A percentile compares a stretch with the other conserved stretches of the same genome.
phyloP scores from a whole-genome alignment of 2,329 filamentous ascomycete species.

The Pyrenophora seminiperda region DNA sequence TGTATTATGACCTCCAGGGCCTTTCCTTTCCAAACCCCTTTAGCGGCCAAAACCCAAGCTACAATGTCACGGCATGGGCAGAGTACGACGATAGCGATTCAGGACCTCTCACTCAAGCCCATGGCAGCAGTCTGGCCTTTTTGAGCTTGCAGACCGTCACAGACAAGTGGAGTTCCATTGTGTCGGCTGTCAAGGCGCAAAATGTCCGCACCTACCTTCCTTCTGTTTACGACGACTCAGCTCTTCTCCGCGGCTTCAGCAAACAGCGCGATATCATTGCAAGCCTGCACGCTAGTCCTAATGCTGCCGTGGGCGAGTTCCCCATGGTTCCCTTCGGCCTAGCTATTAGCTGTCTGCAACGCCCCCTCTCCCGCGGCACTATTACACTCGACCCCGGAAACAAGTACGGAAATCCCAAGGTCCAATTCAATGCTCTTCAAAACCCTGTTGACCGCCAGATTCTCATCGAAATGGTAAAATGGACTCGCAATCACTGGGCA shows the following conservation, averaged over 20 bases:
- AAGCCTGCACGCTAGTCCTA: constrained; percentile 19
- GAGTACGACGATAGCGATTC: constrained; percentile 34
- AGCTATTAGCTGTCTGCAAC: constrained; percentile 27
- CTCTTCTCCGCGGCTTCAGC: constrained; percentile 26
- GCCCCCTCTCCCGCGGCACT: constrained; percentile 43
- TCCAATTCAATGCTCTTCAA: constrained; percentile 42
- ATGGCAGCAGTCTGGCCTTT: constrained; percentile 31
- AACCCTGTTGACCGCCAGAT: constrained; percentile 48
- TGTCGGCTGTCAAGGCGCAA: constrained; percentile 25
- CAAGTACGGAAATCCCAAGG: constrained; percentile 37
- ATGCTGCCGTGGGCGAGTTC: constrained; percentile 43
- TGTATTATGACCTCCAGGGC: constrained; percentile 30
- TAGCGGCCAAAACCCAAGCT: constrained; percentile 29
- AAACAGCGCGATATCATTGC: constrained; percentile 36
- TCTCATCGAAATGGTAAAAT: constrained; percentile 43
- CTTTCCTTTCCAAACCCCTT: constrained; percentile 26
- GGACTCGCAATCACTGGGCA: constrained; percentile 44
- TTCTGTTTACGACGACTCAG: constrained; percentile 21
- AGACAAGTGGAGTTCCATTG: constrained; percentile 24
- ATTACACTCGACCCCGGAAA: constrained; percentile 46
- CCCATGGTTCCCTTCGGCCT: constrained; percentile 34
- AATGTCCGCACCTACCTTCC: constrained; percentile 25
- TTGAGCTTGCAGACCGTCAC: constrained; percentile 25
- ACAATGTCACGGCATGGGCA: constrained; percentile 31
- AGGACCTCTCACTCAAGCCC: constrained; percentile 36